Percentiles rank a stretch among this genome's conserved stretches.
Conservation (phyloP, 2,329 filamentous ascomycete genomes). For the Bipolaris bicolor region DNA sequence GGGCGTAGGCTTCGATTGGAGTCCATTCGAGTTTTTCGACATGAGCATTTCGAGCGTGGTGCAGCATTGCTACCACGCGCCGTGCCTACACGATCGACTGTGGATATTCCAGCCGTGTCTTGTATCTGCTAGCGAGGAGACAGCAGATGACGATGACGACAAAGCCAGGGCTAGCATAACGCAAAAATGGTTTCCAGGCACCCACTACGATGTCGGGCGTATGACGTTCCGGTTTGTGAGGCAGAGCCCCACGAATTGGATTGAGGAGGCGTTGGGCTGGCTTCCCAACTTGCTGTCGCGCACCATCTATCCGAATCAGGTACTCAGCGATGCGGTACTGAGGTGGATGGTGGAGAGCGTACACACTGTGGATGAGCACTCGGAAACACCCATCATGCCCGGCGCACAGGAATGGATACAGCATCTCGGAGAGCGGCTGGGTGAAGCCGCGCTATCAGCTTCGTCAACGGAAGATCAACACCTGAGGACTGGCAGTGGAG, state of each 20-base stretch:
- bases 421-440: constrained; percentile 21
- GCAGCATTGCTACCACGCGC: constrained; percentile 43
- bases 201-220: constrained; percentile 47
- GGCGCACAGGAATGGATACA: constrained; percentile 21
- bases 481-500: constrained; percentile 37
- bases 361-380: constrained; percentile 17
- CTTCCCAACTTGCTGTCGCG: constrained; percentile 36
- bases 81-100: constrained; percentile 42
- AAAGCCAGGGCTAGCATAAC: constrained; percentile 22
- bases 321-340: constrained; percentile 41
- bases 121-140: constrained; percentile 1
- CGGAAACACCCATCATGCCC: constrained; percentile 25
- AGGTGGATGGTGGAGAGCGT: constrained; percentile 40
- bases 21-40: constrained; percentile 47
- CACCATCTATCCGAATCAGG: constrained; percentile 43
- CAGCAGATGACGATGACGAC: constrained; percentile 11
- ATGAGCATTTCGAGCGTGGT: constrained; percentile 41
- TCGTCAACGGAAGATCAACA: not conserved
- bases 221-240: constrained; percentile 46
- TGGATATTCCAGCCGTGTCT: constrained; percentile 43
- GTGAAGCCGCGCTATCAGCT: not conserved
- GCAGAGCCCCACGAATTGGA: constrained; percentile 33
- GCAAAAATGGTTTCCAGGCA: constrained; percentile 47
- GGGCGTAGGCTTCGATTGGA: constrained; percentile 45
- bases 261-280: constrained; percentile 36